Evolutionary conservation across 805 yeast genomes (phyloP).

Genomic region (Ogataea dorogensis): DNA sequence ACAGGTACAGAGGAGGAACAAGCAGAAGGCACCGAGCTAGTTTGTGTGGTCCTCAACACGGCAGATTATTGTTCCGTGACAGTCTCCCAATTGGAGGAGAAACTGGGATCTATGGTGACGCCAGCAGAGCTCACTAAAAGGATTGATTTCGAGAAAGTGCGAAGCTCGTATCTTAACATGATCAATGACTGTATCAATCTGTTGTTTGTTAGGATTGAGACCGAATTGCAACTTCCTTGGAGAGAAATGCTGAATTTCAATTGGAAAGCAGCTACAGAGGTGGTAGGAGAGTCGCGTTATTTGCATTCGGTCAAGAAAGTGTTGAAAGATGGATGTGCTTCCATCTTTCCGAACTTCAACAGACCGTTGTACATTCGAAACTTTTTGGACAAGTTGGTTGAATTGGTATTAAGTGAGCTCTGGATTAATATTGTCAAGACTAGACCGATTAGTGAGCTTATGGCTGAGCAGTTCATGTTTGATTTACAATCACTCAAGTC

Average conservation of each 20-base stretch:
- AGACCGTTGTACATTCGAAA: conserved; percentile 71
- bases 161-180: conserved; percentile 53
- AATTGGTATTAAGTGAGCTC: conserved; percentile 55
- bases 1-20: conserved; percentile 38
- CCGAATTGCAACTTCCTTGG: conserved; percentile 71
- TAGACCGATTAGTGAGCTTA: conserved; percentile 65
- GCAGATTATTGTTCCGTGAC: conserved; percentile 87
- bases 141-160: conserved; percentile 55
- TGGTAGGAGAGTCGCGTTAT: conserved; percentile 71
- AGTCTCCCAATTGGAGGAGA: conserved; percentile 70
- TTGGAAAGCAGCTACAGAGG: conserved; percentile 66
- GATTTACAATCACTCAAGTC: conserved; percentile 68
- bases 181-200: conserved; percentile 57
- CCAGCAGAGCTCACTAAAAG: conserved; percentile 37
- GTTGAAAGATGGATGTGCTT: conserved; percentile 43
- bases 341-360: conserved; percentile 57
- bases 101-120: conserved; percentile 40
- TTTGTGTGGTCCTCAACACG: conserved; percentile 77
- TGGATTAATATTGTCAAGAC: conserved; percentile 55
- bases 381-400: conserved; percentile 74
- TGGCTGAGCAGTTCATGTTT: conserved; percentile 76
- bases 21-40: conserved; percentile 60
- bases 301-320: conserved; percentile 54
- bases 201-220: conserved; percentile 55
- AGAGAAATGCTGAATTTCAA: conserved; percentile 75